Evolutionary conservation across 1,284 basidiomycete genomes (phyloP).

Genomic region (Rhodotorula mucilaginosa): DNA sequence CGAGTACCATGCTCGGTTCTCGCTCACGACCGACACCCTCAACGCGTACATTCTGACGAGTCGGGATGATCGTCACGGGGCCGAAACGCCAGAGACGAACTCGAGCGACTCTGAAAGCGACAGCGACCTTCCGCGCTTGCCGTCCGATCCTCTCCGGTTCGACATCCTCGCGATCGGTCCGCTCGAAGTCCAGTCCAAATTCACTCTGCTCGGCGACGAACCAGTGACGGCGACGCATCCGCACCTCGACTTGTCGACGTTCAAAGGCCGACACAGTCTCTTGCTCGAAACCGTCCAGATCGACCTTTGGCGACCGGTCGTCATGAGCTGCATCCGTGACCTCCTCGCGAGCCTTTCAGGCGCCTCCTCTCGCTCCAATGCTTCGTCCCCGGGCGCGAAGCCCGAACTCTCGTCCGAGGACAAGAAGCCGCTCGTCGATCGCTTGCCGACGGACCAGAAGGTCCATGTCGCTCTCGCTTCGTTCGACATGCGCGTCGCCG

Average conservation of each 20-base stretch:
- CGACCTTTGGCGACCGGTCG: slow-evolving; percentile 37
- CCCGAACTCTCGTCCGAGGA: slow-evolving; percentile 49
- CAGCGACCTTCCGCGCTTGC: slow-evolving; percentile 9
- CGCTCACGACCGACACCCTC: slow-evolving; percentile 26
- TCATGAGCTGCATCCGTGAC: slow-evolving; percentile 34
- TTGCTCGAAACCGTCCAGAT: slow-evolving; percentile 31
- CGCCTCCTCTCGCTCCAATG: background rate
- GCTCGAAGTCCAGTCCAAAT: slow-evolving; percentile 15
- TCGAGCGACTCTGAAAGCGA: background rate
- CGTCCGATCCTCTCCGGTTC: slow-evolving; percentile 35
- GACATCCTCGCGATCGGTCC: slow-evolving; percentile 33
- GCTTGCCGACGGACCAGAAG: slow-evolving; percentile 60
- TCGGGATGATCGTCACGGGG: background rate
- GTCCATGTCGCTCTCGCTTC: slow-evolving; percentile 62
- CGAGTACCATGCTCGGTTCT: slow-evolving; percentile 16
- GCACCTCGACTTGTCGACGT: slow-evolving; percentile 13
- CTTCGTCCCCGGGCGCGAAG: background rate
- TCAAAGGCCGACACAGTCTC: slow-evolving; percentile 21
- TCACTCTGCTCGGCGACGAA: slow-evolving; percentile 18
- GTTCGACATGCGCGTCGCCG: slow-evolving; percentile 68
- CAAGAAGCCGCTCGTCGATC: slow-evolving; percentile 52
- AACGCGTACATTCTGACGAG: slow-evolving; percentile 35
- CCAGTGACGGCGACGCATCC: background rate
- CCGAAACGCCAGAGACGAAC: background rate
- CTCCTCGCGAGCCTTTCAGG: slow-evolving; percentile 23